Evolutionary conservation across 1,284 basidiomycete genomes (phyloP), one percentile per base, ranked within the genome.

Genomic region (Prillingera fragicola): DNA sequence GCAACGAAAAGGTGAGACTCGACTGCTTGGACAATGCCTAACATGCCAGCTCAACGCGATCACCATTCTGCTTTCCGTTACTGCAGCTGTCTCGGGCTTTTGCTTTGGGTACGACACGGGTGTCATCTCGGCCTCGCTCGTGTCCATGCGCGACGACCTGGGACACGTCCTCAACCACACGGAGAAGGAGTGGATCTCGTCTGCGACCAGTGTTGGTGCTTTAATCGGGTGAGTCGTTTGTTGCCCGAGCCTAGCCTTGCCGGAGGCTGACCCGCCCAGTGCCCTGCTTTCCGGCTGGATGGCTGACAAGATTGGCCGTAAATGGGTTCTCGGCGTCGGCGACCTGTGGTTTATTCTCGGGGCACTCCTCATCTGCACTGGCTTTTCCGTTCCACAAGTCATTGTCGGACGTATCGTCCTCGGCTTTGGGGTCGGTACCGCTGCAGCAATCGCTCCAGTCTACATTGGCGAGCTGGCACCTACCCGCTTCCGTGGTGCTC

Each of bases 151-250:
- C 0, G 74, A 76, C 4, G 84, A 86, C 59, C 73, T 87, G 29
- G 83, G 83, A 3, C 78, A 81, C 9, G 64, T 64, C 13, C 72
- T 87, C 13, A 80, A 79, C 3, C 74, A 80, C 50, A 72, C 74
- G 21, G 81, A 86, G 65, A 84, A 85, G 80, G 84, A 87, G 76
- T 77, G 86, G 49, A 84, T 86, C 55, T 85, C 84, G 0, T 82
- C 83, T 3, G 75, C 83, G 0, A 87, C 85, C 0, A 86, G 83
- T 0, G 73, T 85, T 27, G 84, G 83, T 7, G 85, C 85, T 0
- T 74, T 87, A 3, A 53, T 87, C 4, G 85, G 84, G 48, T 47
- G 23, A 80, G 82, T 36, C 73, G 85, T n/a, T 81, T 40, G 70
- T 83, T 38, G 83, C 81, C 13, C 25, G n/a, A 22, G 83, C 85